These are phyloP conservation scores for Naganishia albida DNA, from an alignment of 1,284 basidiomycete species.

Conservation along the genomic window DNA sequence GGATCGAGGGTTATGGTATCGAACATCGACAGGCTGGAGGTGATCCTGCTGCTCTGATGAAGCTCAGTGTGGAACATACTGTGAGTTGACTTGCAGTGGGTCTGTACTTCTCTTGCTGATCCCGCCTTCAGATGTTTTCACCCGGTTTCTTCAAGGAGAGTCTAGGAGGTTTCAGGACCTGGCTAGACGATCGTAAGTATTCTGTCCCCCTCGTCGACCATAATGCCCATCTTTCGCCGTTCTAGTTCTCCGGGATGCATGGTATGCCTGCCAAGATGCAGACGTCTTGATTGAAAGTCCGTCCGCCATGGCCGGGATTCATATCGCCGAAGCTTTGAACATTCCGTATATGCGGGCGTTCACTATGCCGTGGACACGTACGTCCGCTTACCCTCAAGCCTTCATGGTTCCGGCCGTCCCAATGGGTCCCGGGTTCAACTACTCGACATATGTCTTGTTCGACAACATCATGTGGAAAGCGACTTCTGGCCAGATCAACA, in stretches of 20 bases:
- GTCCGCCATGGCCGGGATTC: conserved; percentile 75
- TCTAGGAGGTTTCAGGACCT: conserved; percentile 66
- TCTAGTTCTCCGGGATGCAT: conserved; percentile 66
- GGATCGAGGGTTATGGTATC: conserved; percentile 67
- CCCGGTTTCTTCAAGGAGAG: conserved; percentile 78
- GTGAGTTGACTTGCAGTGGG: conserved; percentile 48
- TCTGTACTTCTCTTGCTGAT: conserved; percentile 20
- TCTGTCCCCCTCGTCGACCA: neutral
- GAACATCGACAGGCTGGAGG: conserved; percentile 71
- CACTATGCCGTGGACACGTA: conserved; percentile 73
- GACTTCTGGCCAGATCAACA: conserved; percentile 70
- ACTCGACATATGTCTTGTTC: conserved; percentile 35
- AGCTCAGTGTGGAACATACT: conserved; percentile 58
- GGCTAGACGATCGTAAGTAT: conserved; percentile 69
- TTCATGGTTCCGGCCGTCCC: conserved; percentile 61
- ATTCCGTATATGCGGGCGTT: conserved; percentile 69
- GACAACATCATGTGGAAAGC: conserved; percentile 77
- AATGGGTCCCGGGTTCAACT: conserved; percentile 53
- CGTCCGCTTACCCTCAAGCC: conserved; percentile 66
- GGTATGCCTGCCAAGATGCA: conserved; percentile 69
- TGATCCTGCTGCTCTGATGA: conserved; percentile 70
- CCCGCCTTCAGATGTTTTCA: conserved; percentile 66
- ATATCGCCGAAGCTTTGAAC: conserved; percentile 74
- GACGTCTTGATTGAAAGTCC: conserved; percentile 69
- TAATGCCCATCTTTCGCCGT: neutral